Base-by-base conservation (phyloP, 2,329 filamentous ascomycete genomes). In the Triangularia setosa region DNA sequence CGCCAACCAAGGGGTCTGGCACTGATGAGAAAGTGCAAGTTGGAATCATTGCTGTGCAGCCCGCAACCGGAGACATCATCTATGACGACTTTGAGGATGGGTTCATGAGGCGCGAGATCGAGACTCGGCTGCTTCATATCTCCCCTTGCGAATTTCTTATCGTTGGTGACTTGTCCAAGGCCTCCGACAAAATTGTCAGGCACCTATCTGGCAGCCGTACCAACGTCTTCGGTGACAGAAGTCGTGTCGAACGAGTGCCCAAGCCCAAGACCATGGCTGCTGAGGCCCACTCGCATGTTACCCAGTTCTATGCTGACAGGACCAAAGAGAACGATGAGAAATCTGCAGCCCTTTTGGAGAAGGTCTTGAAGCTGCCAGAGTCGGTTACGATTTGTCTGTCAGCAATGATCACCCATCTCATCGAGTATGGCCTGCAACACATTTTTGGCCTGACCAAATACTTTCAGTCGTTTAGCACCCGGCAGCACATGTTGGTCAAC, bases 401-500 rank as follows among this genome's bases (percentile, higher is more conserved):
- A 3, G 91, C 93, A 11, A 97, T 99, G 93, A 98, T 99, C 71
- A 91, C 85, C 1, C 93, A 99, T 73, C 81, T 99, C 71, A 89
- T 87, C 18, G 93, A 97, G 69, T 99, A 97, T 74, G 93, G 93
- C 0, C 82, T 99, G 21, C 90, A 98, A 75, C 93, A 98, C 79
- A 92, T 99, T 61, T 97, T 99, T 71, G 90, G 97, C 72, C 80
- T 99, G 53, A 98, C 95, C 1, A 97, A 96, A 72, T 97, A 98
- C 78, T 99, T 99, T 73, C 90, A 97, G 70, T 92, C 93, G 1
- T 99, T 99, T 78, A 97, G 91, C 70, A 92, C 93, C 7, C 84
- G 93, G 40, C 93, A 94, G 14, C 93, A 98, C 73, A 98, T 99
- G 95, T 82, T 98, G 3, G 81, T 99, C 65, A 97, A 96, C 73